Conservation (phyloP, 305 asterid species). For the Fraxinus albicans region DNA sequence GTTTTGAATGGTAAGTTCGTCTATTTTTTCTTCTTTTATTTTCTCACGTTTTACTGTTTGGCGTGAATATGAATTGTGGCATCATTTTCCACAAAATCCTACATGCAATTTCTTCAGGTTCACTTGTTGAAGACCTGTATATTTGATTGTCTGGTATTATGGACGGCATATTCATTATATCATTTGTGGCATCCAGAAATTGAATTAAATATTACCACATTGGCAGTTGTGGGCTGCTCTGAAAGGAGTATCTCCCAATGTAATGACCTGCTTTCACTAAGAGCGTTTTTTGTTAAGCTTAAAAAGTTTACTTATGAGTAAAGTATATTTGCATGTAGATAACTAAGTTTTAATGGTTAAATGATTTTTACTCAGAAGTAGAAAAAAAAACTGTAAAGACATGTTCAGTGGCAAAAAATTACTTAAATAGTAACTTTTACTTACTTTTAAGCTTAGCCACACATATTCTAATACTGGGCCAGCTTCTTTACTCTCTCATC, state of each 20-base stretch:
- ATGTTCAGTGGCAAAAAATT: background rate
- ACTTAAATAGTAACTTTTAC: background rate
- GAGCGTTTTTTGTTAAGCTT: background rate
- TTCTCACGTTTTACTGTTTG: background rate
- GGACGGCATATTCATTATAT: background rate
- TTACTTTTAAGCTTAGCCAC: background rate
- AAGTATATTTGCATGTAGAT: background rate
- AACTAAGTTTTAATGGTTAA: background rate
- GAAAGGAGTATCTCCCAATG: background rate
- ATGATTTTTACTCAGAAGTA: background rate
- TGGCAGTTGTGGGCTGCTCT: background rate
- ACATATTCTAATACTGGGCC: background rate
- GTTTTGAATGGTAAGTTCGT: background rate
- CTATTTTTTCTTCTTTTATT: background rate
- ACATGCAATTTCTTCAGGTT: background rate
- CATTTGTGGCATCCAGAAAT: background rate
- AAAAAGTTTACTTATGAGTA: background rate
- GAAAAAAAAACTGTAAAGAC: background rate
- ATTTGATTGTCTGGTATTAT: background rate
- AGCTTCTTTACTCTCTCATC: conserved; percentile 3
- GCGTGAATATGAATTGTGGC: background rate
- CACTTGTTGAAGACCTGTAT: background rate
- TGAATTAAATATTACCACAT: background rate
- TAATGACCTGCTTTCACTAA: background rate
- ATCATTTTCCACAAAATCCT: background rate